phyloP scores from a whole-genome alignment of 2,329 filamentous ascomycete genomes.

The Dichotomopilus funicola region DNA sequence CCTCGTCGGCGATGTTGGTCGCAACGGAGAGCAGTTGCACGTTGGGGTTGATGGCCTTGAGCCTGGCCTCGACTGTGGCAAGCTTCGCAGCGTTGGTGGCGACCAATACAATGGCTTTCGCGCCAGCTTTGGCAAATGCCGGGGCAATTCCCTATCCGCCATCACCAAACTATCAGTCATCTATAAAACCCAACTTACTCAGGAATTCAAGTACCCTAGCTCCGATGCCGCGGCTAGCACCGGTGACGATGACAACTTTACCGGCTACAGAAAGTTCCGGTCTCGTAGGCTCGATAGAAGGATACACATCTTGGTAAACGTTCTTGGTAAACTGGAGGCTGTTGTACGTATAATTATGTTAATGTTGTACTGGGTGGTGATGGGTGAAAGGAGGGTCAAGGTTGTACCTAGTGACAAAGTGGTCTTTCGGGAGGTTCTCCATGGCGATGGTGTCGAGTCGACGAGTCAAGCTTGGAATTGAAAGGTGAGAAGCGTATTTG shows the following conservation, averaged over 20 bases:
- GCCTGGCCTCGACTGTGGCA: background rate
- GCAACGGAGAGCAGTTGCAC: conserved; percentile 6
- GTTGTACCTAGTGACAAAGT: conserved; percentile 5
- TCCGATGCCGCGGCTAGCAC: conserved; percentile 6
- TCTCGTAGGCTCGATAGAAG: conserved; percentile 1
- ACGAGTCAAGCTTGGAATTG: background rate
- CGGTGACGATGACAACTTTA: conserved; percentile 6
- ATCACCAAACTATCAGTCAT: background rate
- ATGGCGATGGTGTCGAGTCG: background rate
- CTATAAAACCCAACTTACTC: background rate
- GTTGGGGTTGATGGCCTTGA: conserved; percentile 1
- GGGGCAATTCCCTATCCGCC: background rate
- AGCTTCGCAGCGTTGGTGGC: conserved; percentile 7
- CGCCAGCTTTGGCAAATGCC: conserved; percentile 1
- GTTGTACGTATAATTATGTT: background rate
- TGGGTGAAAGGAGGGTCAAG: background rate
- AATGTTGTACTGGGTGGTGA: background rate
- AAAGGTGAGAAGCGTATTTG: background rate
- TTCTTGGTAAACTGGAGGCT: conserved; percentile 7
- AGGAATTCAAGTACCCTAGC: background rate
- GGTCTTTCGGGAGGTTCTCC: background rate
- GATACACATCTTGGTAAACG: conserved; percentile 4
- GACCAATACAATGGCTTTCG: conserved; percentile 4
- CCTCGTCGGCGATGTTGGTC: background rate
- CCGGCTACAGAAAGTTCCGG: conserved; percentile 2